Conservation (phyloP, 805 yeast genomes). For the Komagataella pseudopastoris region DNA sequence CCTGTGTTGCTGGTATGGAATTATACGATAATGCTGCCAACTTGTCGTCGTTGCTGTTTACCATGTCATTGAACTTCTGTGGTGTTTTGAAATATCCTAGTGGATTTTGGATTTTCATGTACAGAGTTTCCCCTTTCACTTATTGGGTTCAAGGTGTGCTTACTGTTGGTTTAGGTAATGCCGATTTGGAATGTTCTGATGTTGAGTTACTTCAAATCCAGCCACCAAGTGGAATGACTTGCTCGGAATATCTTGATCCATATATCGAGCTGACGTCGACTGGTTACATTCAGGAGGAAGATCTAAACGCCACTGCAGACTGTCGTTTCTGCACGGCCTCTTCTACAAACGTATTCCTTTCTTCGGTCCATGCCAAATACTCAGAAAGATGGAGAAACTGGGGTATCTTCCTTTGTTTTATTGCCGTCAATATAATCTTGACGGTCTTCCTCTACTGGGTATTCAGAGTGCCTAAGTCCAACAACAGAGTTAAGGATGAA, state of each 20-base stretch:
- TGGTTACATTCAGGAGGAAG: conserved; percentile 31
- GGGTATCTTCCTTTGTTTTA: conserved; percentile 38
- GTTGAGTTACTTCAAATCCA: conserved; percentile 32
- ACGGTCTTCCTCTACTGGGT: conserved; percentile 21
- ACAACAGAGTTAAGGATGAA: background rate
- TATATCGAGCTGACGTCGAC: conserved; percentile 21
- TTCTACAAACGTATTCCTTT: conserved; percentile 47
- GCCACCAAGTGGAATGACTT: conserved; percentile 44
- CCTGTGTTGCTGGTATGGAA: conserved; percentile 45
- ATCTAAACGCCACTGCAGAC: conserved; percentile 23
- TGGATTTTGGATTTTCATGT: conserved; percentile 75
- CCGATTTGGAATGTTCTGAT: conserved; percentile 29
- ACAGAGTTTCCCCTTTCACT: conserved; percentile 58
- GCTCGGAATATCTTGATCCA: conserved; percentile 36
- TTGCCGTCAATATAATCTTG: conserved; percentile 24
- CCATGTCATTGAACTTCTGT: conserved; percentile 57
- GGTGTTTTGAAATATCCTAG: conserved; percentile 56
- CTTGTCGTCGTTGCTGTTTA: conserved; percentile 39
- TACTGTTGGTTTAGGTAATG: conserved; percentile 40
- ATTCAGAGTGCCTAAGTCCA: conserved; percentile 2
- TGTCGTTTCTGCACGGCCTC: conserved; percentile 52
- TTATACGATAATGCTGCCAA: conserved; percentile 53
- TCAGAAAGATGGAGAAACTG: conserved; percentile 35
- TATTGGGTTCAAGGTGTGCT: conserved; percentile 46
- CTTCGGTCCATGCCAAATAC: conserved; percentile 25